Evolutionary conservation across 2,329 filamentous ascomycete species (phyloP).

Genomic region (Ceratocystis colombiana): DNA sequence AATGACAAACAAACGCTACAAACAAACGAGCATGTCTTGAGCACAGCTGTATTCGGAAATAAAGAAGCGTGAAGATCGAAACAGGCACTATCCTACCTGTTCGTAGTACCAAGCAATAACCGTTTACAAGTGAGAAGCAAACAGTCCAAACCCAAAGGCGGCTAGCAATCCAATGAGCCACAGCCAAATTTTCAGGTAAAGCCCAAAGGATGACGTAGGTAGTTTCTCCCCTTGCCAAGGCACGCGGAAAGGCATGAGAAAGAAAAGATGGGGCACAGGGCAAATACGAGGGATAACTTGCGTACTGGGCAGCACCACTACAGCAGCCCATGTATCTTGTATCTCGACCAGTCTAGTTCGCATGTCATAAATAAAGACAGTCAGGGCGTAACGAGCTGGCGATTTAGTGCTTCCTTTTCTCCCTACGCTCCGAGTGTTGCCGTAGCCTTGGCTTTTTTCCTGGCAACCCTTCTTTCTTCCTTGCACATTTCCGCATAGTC

Average conservation of each 20-base stretch:
- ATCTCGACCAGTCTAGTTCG: too few relatives aligned
- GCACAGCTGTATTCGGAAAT: too few relatives aligned
- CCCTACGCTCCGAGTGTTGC: not conserved
- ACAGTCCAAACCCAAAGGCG: too few relatives aligned
- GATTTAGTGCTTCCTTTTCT: too few relatives aligned
- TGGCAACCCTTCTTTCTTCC: not conserved
- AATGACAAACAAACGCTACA: not conserved
- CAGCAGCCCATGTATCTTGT: too few relatives aligned
- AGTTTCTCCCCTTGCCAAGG: not conserved
- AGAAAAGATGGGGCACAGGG: not conserved
- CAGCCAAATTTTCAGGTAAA: too few relatives aligned
- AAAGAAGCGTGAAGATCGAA: too few relatives aligned
- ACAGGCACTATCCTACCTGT: too few relatives aligned
- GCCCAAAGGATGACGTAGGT: not conserved
- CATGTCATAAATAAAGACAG: not conserved
- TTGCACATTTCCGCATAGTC: not conserved
- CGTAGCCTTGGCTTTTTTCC: not conserved
- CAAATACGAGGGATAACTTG: not conserved
- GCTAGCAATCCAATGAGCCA: too few relatives aligned
- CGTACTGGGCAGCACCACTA: not conserved
- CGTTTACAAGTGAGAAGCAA: too few relatives aligned
- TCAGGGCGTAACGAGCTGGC: not conserved
- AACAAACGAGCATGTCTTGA: too few relatives aligned
- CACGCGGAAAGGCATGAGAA: not conserved
- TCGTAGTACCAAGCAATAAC: too few relatives aligned